Evolutionary conservation across 331 rosid species (phyloP), one percentile per base, ranked within the genome.

Genomic region (Erythrophleum ivorense): DNA sequence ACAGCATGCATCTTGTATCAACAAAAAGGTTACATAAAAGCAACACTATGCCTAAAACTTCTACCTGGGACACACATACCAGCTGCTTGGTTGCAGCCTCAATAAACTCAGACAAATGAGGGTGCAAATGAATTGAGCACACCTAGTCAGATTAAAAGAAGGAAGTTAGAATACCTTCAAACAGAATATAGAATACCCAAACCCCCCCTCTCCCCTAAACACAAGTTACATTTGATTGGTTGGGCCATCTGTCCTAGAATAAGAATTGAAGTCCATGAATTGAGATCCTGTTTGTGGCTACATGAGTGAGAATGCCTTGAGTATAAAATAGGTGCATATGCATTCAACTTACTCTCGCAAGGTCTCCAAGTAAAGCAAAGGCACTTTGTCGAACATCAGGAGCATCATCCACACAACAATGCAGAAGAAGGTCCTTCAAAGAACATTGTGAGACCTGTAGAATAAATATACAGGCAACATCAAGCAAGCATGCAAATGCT

Each of bases 291-390:
- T 16, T 52, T 48, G 45, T 49, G 19, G 38, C 71, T 16, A 21
- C 6, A 71, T 5, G 48, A 67, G 36, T 24, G 57, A 24, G 59
- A 46, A 48, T 24, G 15, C 75, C 59, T 3, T 11, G 21, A 21
- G 77, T 24, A 24, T 7, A 64, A 52, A 8, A 79, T 49, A 41
- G 19, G 67, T 59, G 62, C 31, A 49, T 55, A 48, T 11, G 45
- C 40, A 76, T 62, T 86, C 71, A 77, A 87, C 98, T 91, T 94
- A 97, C 99, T 85, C 98, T 88, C 10, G 97, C 98, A 78, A 94
- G 97, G 85, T 97, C 99, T 81, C 99, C 99, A 70, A 97, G 94
- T 81, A 97, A 84, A 14, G 98, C 99, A 90, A 97, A 97, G 63
- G 94, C 95, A 85, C 99, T 94, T 84, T 97, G 99, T 46, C 95